Evolutionary conservation across 176 grass and related monocot species (phyloP).

Genomic region (Ensete ventricosum): DNA sequence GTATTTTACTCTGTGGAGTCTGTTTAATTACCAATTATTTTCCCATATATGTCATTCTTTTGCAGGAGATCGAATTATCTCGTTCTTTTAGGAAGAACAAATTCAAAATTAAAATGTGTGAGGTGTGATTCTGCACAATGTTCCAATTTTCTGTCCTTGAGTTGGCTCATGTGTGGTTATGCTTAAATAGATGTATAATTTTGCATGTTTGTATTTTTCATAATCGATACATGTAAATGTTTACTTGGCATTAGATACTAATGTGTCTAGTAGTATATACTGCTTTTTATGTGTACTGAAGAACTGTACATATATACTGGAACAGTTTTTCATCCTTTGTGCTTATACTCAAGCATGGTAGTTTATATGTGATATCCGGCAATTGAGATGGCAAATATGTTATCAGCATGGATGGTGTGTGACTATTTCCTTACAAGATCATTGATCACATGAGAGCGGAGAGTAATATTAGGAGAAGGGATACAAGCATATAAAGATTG

Average conservation of each 20-base stretch:
- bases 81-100: conserved; percentile 71
- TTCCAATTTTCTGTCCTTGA: neutral
- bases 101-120: conserved; percentile 79
- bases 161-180: neutral
- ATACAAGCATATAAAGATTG: too few species aligned
- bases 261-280: too few species aligned
- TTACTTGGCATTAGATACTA: too few species aligned
- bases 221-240: too few species aligned
- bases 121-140: conserved; percentile 31
- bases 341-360: neutral
- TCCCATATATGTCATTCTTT: neutral
- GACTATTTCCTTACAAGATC: too few species aligned
- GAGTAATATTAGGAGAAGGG: too few species aligned
- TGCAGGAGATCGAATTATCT: conserved; percentile 85
- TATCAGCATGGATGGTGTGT: too few species aligned
- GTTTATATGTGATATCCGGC: neutral
- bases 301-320: too few species aligned
- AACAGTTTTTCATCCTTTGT: too few species aligned
- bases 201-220: neutral
- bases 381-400: too few species aligned
- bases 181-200: neutral
- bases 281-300: too few species aligned
- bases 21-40: neutral
- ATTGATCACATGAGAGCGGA: too few species aligned
- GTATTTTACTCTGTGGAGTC: neutral